Percentiles rank a stretch among this genome's conserved stretches.
Evolutionary conservation across 257 asterid genomes (phyloP).

Genomic region (Przewalskia tangutica): DNA sequence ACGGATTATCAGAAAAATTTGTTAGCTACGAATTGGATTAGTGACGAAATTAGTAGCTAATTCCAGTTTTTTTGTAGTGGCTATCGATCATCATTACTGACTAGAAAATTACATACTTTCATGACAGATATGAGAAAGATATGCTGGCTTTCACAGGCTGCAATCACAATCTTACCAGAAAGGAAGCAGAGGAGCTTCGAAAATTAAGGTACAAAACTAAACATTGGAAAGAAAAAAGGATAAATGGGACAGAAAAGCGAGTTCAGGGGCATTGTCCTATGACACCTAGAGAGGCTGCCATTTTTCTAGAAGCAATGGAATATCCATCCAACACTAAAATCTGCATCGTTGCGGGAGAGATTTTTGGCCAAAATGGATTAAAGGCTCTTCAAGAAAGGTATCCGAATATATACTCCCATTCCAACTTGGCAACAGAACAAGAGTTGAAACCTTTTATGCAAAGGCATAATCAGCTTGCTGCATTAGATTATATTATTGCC

Average conservation of each 20-base stretch:
- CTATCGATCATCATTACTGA: neutral
- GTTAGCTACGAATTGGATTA: too few species aligned
- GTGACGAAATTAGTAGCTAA: too few species aligned
- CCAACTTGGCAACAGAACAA: slow-evolving; percentile 26
- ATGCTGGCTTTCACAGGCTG: slow-evolving; percentile 49
- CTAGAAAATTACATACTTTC: neutral
- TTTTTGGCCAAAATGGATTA: slow-evolving; percentile 19
- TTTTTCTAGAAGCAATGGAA: slow-evolving; percentile 33
- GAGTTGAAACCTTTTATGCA: slow-evolving; percentile 16
- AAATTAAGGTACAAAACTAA: slow-evolving; percentile 16
- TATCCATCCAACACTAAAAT: slow-evolving; percentile 21
- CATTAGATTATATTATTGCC: slow-evolving; percentile 31
- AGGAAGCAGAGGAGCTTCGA: slow-evolving; percentile 16
- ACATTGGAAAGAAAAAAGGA: slow-evolving; percentile 36
- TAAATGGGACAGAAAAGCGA: slow-evolving; percentile 24
- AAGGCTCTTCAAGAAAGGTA: slow-evolving; percentile 9
- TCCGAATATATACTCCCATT: slow-evolving; percentile 27
- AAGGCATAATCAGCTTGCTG: slow-evolving; percentile 29
- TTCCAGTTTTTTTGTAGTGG: too few species aligned
- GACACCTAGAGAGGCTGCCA: slow-evolving; percentile 38
- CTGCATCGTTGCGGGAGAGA: slow-evolving; percentile 28
- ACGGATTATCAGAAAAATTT: too few species aligned
- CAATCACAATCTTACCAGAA: slow-evolving; percentile 25
- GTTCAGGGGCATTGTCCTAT: slow-evolving; percentile 26
- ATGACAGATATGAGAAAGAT: slow-evolving; percentile 33